Evolutionary conservation across 2,329 filamentous ascomycete genomes (phyloP).

Genomic region (Drechslerella coelobrocha): DNA sequence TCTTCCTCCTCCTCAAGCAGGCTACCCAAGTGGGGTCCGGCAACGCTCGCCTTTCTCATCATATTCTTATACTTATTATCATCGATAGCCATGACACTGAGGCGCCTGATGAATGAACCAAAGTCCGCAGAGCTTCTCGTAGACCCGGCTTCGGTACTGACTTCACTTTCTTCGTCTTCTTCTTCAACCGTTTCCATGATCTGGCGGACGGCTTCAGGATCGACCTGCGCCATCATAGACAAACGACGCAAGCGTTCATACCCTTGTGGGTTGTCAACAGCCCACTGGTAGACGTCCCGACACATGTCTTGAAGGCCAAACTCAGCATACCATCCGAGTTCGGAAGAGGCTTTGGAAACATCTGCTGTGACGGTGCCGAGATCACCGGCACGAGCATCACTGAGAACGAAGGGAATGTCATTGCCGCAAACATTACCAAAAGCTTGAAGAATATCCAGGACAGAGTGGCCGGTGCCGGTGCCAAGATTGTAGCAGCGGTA

Average conservation of each 20-base stretch:
- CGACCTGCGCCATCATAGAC: constrained; percentile 44
- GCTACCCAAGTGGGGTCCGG: constrained; percentile 16
- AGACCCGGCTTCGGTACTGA: constrained; percentile 9
- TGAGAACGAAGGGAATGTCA: constrained; percentile 58
- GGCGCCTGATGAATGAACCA: constrained; percentile 32
- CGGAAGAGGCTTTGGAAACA: constrained; percentile 58
- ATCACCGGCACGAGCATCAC: constrained; percentile 60
- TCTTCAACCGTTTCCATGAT: constrained; percentile 48
- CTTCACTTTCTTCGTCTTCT: constrained; percentile 33
- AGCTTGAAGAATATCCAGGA: constrained; percentile 60
- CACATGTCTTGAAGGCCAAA: constrained; percentile 52
- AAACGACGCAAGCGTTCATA: constrained; percentile 50
- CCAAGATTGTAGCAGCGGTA: constrained; percentile 62
- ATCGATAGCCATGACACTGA: constrained; percentile 43
- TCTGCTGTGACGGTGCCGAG: constrained; percentile 61
- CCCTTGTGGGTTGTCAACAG: constrained; percentile 50
- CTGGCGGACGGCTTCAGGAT: constrained; percentile 30
- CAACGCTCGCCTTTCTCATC: constrained; percentile 36
- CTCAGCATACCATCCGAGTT: constrained; percentile 60
- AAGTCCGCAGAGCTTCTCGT: constrained; percentile 36
- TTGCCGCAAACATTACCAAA: constrained; percentile 58
- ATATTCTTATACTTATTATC: constrained; percentile 37
- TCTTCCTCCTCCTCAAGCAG: constrained; percentile 42
- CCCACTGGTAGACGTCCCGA: constrained; percentile 51
- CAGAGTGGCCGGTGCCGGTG: constrained; percentile 61